Evolutionary conservation across 768 basidiomycete genomes (phyloP), one percentile per base, ranked within the genome.

Genomic region (Leucocoprinus birnbaumii): DNA sequence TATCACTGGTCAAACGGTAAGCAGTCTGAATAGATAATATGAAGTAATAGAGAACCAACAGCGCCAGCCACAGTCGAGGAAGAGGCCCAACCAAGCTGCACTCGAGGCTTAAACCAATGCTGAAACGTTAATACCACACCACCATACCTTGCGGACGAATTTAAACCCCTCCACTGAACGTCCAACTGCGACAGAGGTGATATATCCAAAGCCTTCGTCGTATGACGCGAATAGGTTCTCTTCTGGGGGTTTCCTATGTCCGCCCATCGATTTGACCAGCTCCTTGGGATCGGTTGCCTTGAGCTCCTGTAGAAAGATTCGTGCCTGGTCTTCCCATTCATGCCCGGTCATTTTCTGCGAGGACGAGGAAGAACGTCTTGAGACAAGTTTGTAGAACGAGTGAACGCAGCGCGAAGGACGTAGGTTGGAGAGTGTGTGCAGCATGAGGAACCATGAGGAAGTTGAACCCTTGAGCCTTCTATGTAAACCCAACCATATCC

Each of bases 171-270:
- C 5, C 24, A 45, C 21, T 38, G 25, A 46, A 44, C 57, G 52
- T 13, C 24, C 37, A 31, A 55, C 47, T 50, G 57, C 57, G 24
- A 53, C 26, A 41, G 24, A 16, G 22, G 38, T 55, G 48, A 54
- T 42, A 38, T 58, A 54, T 49, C 47, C 57, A 38, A 58, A 58
- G 26, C 57, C 52, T 26, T 58, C 53, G 25, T 58, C 46, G n/a
- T 49, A 54, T 43, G 53, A 34, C 26, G 38, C 48, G 46, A 58
- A 38, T 3, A 55, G 53, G 24, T 46, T 45, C 55, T 58, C 53
- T 27, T 58, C 57, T n/a, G 53, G 53, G 31, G 53, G 57, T 25
- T 54, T 9, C 25, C 40, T 37, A 18, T 46, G 27, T 19, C 47
- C 46, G 41, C 57, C 52, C 57, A 48, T 54, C 24, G 57, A 37